These are phyloP conservation scores for Colletotrichum tabaci DNA, from an alignment of 2,329 filamentous ascomycete species.

Conservation along the genomic window DNA sequence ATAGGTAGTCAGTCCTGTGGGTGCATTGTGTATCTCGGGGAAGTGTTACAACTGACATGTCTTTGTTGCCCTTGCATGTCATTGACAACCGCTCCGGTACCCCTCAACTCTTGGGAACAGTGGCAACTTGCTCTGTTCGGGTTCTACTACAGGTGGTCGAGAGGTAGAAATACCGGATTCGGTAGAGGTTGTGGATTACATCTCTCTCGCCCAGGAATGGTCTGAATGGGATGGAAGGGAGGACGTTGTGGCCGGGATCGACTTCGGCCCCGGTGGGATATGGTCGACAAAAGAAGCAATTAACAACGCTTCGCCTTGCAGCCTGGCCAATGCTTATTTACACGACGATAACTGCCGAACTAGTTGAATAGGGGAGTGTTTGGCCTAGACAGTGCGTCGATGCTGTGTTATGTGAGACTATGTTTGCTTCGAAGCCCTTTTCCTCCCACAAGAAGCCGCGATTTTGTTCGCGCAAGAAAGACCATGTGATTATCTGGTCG, in stretches of 20 bases:
- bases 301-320: too few species aligned
- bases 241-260: not conserved
- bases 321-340: too few species aligned
- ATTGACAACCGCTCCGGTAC: not conserved
- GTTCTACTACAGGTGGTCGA: not conserved
- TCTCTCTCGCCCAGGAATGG: slow-evolving; percentile 12
- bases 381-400: too few species aligned
- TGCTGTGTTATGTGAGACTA: too few species aligned
- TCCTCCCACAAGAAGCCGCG: too few species aligned
- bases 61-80: not conserved
- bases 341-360: too few species aligned
- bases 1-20: not conserved
- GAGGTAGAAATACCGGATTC: not conserved
- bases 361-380: too few species aligned
- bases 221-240: slow-evolving; percentile 2
- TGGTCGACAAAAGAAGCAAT: not conserved
- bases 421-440: too few species aligned
- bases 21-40: not conserved
- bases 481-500: too few species aligned
- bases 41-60: slow-evolving; percentile 1
- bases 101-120: not conserved
- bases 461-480: too few species aligned
- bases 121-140: slow-evolving; percentile 13
- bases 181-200: not conserved
- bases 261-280: not conserved